Conservation (phyloP, 495 filamentous ascomycete genomes). For the Penicillium macrosclerotiorum region DNA sequence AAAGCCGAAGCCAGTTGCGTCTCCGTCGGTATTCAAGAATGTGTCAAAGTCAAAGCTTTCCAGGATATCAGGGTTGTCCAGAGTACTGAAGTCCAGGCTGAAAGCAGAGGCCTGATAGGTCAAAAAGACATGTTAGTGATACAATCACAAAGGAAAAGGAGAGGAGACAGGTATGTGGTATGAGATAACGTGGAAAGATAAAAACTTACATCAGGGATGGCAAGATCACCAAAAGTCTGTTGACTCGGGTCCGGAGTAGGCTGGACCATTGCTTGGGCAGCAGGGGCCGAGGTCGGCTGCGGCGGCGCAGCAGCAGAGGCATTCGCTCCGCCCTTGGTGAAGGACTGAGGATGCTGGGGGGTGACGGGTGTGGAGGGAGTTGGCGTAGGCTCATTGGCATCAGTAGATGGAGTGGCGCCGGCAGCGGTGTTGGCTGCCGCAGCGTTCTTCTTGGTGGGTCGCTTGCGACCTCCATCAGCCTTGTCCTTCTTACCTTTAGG, state of each 20-base stretch:
- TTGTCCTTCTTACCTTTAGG: constrained; percentile 80
- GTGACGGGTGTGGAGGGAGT: constrained; percentile 85
- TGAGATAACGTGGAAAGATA: constrained; percentile 13
- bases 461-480: constrained; percentile 58
- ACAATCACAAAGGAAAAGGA: too few relatives aligned
- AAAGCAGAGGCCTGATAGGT: constrained; percentile 31
- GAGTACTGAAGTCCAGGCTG: constrained; percentile 60
- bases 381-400: constrained; percentile 65
- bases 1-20: constrained; percentile 51
- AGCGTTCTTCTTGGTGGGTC: constrained; percentile 63
- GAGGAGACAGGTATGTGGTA: not conserved
- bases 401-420: constrained; percentile 69
- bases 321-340: constrained; percentile 56
- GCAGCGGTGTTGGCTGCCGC: constrained; percentile 56
- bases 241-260: constrained; percentile 45
- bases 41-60: constrained; percentile 96
- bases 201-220: constrained; percentile 41
- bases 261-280: constrained; percentile 41
- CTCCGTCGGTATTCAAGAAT: constrained; percentile 70
- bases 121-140: constrained; percentile 1
- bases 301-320: constrained; percentile 41
- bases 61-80: constrained; percentile 68
- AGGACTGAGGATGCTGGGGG: constrained; percentile 66
- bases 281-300: constrained; percentile 42
- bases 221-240: constrained; percentile 36